A percentile compares a stretch with the other conserved stretches of the same genome.
Conservation (phyloP, 208 protist species). For the Crithidia mellificae region DNA sequence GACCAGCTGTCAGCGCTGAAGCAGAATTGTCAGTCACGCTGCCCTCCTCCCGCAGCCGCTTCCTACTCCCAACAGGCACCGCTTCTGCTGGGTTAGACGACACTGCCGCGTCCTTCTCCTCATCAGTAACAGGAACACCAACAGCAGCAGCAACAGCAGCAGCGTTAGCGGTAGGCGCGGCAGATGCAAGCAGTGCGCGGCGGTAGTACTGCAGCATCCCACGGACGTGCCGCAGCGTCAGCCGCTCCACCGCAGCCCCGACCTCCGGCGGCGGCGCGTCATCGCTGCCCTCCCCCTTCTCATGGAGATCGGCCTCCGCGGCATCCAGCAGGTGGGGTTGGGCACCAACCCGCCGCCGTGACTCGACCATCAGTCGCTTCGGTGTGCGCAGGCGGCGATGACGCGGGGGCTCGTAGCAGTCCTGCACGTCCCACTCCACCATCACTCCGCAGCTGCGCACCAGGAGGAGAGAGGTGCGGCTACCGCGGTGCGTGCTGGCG, state of each 20-base stretch:
- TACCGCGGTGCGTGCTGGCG: conserved; percentile 21
- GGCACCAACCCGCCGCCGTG: conserved; percentile 3
- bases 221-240: conserved; percentile 38
- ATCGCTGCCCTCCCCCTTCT: not conserved
- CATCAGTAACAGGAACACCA: too few species aligned
- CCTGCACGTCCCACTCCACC: conserved; percentile 45
- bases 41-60: too few species aligned
- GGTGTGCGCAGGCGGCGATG: conserved; percentile 16
- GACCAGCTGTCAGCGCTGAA: too few species aligned
- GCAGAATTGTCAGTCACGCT: too few species aligned
- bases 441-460: conserved; percentile 48
- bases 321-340: conserved; percentile 15
- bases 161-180: not conserved
- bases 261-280: conserved; percentile 40
- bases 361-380: not conserved
- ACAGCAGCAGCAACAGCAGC: not conserved
- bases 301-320: not conserved
- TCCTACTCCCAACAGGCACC: too few species aligned
- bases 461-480: conserved; percentile 30
- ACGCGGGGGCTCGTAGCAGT: conserved; percentile 47
- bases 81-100: too few species aligned
- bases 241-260: conserved; percentile 18
- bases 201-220: conserved; percentile 69
- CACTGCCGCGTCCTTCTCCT: too few species aligned
- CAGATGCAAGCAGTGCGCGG: conserved; percentile 19